Base-by-base conservation (phyloP, 805 yeast genomes). In the Saccharomycopsis sp. region DNA sequence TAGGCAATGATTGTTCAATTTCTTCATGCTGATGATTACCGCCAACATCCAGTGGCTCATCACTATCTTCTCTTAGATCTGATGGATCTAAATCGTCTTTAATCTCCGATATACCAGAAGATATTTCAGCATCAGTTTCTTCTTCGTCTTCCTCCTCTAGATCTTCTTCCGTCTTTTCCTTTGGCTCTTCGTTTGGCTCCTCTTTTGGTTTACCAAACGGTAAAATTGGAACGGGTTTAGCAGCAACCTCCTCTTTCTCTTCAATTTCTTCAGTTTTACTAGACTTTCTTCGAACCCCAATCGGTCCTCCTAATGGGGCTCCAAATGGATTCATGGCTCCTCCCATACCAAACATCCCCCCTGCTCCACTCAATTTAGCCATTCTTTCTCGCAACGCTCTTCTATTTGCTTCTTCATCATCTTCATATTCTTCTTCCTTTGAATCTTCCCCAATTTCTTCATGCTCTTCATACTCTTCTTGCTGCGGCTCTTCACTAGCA, bases 61-160 rank as follows among this genome's bases (percentile, higher is more conserved):
- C 17, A 9, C 22, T 16, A 17, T 16, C 29, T n/a, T 23, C 44
- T 28, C 19, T 34, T 14, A 31, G 19, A 17, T 44, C 43, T 16
- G 32, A 14, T n/a, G 17, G n/a, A 36, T 44, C 48, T 19, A 44
- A 16, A 7, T 40, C 41, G 20, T 44, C 48, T n/a, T 27, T 40
- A 17, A 44, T 44, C 9, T 44, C 48, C 3, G 48, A 44, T 9
- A 40, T 32, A 29, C 29, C 27, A 16, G 48, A 44, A 2, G 47
- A 14, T 11, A 39, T 28, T 24, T 34, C 44, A 23, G 32, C 31
- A 13, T 7, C 7, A 6, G 40, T 13, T 26, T 8, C 8, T 13
- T 26, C 29, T n/a, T 58, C 62, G 3, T 58, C 57, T 1, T 54
- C 62, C 1, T 55, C 59, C 0, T 57, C 64, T 4, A 16, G 40